Conservation (phyloP, 2,329 filamentous ascomycete genomes). For the Botrytis tulipae region DNA sequence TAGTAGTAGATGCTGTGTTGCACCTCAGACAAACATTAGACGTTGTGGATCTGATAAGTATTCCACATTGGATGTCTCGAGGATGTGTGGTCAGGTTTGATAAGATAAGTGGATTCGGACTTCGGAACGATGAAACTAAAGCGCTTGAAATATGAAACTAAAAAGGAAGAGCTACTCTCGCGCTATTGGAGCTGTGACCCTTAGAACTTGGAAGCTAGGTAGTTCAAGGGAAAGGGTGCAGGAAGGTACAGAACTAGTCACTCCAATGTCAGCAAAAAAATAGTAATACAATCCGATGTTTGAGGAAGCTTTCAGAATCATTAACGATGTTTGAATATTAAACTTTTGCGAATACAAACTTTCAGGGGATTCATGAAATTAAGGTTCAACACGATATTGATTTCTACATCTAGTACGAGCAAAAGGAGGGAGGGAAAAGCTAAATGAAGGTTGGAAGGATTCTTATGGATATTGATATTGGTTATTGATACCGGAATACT, state of each 20-base stretch:
- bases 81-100: background rate
- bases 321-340: background rate
- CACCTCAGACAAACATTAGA: background rate
- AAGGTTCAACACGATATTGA: background rate
- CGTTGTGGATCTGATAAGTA: background rate
- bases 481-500: background rate
- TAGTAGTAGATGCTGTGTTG: background rate
- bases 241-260: background rate
- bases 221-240: background rate
- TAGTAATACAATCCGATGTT: background rate
- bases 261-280: background rate
- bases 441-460: background rate
- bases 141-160: background rate
- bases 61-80: background rate
- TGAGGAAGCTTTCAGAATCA: background rate
- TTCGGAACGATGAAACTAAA: background rate
- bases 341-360: background rate
- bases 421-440: background rate
- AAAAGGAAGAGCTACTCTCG: background rate
- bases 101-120: slow-evolving; percentile 4
- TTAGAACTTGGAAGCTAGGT: background rate
- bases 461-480: background rate
- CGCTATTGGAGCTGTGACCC: background rate
- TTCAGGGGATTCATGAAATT: background rate
- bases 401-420: background rate